Base-by-base conservation (phyloP, 768 basidiomycete genomes). In the Pilatotrama ljubarskyi region DNA sequence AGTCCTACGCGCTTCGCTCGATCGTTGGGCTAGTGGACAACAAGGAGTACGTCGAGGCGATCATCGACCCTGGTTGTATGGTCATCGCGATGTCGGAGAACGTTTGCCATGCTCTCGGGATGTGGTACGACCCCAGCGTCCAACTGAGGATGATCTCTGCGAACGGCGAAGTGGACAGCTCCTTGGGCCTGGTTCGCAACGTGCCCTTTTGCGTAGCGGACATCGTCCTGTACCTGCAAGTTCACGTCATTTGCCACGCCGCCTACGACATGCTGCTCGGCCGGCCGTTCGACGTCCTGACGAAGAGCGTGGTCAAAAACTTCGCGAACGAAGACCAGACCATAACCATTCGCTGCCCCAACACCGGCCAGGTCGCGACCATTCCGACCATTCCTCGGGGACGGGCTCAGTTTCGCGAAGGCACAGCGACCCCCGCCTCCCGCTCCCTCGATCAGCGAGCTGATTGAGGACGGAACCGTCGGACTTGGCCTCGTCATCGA, bases 51-150 rank as follows among this genome's bases (percentile, higher is more conserved):
- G 43, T 66, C 55, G 65, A 66, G 24, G 40, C 35, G 18, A 66
- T 68, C 51, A 3, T 62, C 17, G 67, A 68, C 46, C 58, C 46
- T 8, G 65, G 29, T 32, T 32, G 29, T 32, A 32, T 32, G 29
- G 29, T 32, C 29, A 32, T 32, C 29, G 29, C 29, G 65, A 68
- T 68, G 64, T 64, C 67, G 1, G 63, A 66, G 41, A 48, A 41
- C 8, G 43, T 66, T 32, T 64, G 59, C 22, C 42, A 55, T 29
- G 44, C 18, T 1, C 58, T 59, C 37, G 51, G 43, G 5, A 37
- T 63, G n/a, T 17, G 36, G 13, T 62, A 46, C 26, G 49, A 62
- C 41, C 60, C 55, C 22, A 25, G 17, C 5, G 41, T 57, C n/a
- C 35, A 25, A 17, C 37, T 62, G 7, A 26, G 24, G 17, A 62